phyloP scores from a whole-genome alignment of 2,329 filamentous ascomycete species.

The Fusarium sororula region DNA sequence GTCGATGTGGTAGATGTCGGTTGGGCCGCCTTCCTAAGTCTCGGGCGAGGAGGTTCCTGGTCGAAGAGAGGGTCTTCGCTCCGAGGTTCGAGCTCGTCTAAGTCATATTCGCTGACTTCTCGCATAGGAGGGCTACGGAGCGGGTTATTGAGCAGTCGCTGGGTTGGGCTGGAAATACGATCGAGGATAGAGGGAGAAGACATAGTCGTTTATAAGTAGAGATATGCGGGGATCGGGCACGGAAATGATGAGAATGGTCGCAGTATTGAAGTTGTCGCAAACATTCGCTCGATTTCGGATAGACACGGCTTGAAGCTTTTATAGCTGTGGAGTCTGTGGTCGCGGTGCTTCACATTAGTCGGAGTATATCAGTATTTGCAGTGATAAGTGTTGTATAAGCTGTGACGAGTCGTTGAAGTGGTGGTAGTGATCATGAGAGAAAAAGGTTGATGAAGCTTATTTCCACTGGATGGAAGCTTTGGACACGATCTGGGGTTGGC shows the following conservation, averaged over 20 bases:
- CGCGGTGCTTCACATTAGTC: neutral
- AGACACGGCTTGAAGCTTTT: neutral
- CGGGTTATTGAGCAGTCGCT: conserved; percentile 40
- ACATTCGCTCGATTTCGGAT: conserved; percentile 15
- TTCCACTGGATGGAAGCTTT: conserved; percentile 9
- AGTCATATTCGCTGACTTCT: conserved; percentile 48
- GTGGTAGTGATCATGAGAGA: neutral
- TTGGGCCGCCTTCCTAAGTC: conserved; percentile 32
- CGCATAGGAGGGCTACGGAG: conserved; percentile 38
- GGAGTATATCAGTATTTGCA: neutral
- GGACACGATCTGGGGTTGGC: conserved; percentile 31
- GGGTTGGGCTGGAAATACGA: conserved; percentile 39
- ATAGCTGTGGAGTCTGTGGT: neutral
- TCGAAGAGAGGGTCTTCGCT: conserved; percentile 43
- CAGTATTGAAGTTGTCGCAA: conserved; percentile 13
- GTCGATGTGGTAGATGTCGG: neutral
- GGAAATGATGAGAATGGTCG: neutral
- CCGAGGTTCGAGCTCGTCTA: conserved; percentile 52
- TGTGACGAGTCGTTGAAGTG: neutral
- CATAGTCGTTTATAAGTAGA: conserved; percentile 27
- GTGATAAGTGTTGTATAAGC: neutral
- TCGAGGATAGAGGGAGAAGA: conserved; percentile 43
- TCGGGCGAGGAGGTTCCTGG: conserved; percentile 33
- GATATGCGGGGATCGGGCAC: neutral
- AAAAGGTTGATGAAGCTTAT: conserved; percentile 9